phyloP scores from a whole-genome alignment of 495 filamentous ascomycete species.

The Neurospora sp. region DNA sequence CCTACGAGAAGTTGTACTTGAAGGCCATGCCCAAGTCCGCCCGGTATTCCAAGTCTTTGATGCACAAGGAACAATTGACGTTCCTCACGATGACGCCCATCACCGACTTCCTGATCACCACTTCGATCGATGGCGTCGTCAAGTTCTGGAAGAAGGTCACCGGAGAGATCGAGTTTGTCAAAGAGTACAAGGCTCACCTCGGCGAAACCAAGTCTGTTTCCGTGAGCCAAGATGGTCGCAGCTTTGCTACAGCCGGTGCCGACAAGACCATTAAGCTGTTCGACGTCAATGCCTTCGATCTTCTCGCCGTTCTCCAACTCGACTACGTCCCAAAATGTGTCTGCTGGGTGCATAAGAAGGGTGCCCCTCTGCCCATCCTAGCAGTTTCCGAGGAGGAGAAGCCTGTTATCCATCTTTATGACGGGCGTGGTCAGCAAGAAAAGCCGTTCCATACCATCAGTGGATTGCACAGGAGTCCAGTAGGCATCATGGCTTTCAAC shows the following conservation, averaged over 20 bases:
- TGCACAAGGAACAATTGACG: conserved; percentile 92
- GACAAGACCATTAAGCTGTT: conserved; percentile 94
- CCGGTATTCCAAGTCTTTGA: conserved; percentile 91
- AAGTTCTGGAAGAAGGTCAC: conserved; percentile 99
- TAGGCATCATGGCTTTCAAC: conserved; percentile 82
- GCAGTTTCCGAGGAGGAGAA: conserved; percentile 78
- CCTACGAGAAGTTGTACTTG: conserved; percentile 89
- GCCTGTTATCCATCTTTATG: conserved; percentile 67
- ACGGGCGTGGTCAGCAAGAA: conserved; percentile 74
- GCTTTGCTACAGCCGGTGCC: conserved; percentile 78
- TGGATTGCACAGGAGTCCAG: conserved; percentile 64
- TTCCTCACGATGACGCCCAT: conserved; percentile 78
- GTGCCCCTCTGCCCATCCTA: conserved; percentile 75
- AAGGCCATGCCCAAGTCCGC: conserved; percentile 72
- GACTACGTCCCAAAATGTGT: conserved; percentile 66
- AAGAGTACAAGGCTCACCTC: conserved; percentile 86
- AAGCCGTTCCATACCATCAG: conserved; percentile 63
- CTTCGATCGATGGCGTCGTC: conserved; percentile 82
- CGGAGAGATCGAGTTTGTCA: conserved; percentile 90
- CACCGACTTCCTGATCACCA: conserved; percentile 92
- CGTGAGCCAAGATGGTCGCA: conserved; percentile 80
- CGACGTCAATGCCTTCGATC: conserved; percentile 90
- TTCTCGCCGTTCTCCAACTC: conserved; percentile 68
- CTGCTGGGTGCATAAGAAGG: conserved; percentile 88
- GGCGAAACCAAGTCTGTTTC: conserved; percentile 77